Conservation (phyloP, 2,329 filamentous ascomycete genomes). For the Fusarium palustre region DNA sequence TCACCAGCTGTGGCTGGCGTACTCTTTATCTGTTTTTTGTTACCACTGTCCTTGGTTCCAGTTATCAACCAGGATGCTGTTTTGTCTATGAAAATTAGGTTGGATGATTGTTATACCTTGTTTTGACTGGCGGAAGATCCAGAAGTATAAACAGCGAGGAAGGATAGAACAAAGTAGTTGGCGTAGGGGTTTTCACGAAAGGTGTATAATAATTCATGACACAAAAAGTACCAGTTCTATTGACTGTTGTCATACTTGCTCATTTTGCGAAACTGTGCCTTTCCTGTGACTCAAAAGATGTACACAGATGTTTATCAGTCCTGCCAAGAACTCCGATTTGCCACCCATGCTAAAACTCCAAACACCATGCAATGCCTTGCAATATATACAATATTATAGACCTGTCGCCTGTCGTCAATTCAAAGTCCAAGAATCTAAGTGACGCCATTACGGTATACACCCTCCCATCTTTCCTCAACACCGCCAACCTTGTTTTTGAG, state of each 20-base stretch:
- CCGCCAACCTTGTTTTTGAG: conserved; percentile 73
- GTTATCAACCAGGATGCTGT: conserved; percentile 10
- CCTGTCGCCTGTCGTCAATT: background rate
- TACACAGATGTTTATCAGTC: conserved; percentile 15
- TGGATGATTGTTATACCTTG: conserved; percentile 25
- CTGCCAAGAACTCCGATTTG: conserved; percentile 8
- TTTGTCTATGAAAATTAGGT: conserved; percentile 28
- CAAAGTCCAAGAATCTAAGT: conserved; percentile 15
- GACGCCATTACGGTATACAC: conserved; percentile 57
- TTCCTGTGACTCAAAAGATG: background rate
- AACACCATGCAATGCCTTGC: conserved; percentile 54
- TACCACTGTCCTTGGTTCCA: background rate
- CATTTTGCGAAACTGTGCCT: background rate
- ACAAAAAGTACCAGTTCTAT: conserved; percentile 30
- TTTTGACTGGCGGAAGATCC: background rate
- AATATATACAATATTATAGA: conserved; percentile 17
- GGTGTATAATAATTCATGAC: conserved; percentile 31
- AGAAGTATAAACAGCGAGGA: conserved; percentile 8
- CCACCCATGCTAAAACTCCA: conserved; percentile 31
- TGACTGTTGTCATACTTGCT: conserved; percentile 2
- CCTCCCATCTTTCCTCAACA: conserved; percentile 71
- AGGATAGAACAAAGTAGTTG: background rate
- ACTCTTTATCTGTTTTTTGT: conserved; percentile 14
- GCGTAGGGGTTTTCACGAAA: conserved; percentile 22
- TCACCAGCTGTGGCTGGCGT: conserved; percentile 5